Percentiles rank a stretch among this genome's conserved stretches.
Conservation (phyloP, 1,139 yeast genomes). For the Pneumocystis sp. region DNA sequence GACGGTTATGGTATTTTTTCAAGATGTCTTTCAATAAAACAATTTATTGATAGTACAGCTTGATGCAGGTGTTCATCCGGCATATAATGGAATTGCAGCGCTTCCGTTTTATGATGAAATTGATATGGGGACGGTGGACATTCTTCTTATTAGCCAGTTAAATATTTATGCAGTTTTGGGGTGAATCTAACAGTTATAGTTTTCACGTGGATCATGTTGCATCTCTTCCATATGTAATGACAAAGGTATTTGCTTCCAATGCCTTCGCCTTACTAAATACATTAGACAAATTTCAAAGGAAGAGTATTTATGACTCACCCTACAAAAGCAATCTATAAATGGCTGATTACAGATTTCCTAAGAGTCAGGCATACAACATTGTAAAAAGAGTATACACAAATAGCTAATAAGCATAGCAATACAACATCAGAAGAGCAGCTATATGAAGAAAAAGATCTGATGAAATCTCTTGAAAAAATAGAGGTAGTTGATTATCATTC, state of each 20-base stretch:
- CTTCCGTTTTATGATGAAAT: conserved; percentile 91
- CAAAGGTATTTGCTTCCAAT: background rate
- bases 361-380: conserved; percentile 42
- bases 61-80: conserved; percentile 98
- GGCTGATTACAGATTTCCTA: conserved; percentile 89
- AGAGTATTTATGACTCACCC: conserved; percentile 98
- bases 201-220: conserved; percentile 98
- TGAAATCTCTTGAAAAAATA: conserved; percentile 71
- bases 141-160: conserved; percentile 64
- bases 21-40: background rate
- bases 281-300: conserved; percentile 84
- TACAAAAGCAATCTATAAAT: conserved; percentile 89
- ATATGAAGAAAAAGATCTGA: conserved; percentile 81
- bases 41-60: conserved; percentile 22
- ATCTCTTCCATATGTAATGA: conserved; percentile 88
- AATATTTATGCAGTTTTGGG: background rate
- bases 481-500: conserved; percentile 94
- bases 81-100: conserved; percentile 74
- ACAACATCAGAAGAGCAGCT: conserved; percentile 35
- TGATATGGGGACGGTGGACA: conserved; percentile 74
- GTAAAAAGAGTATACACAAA: background rate
- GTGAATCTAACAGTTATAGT: conserved; percentile 10
- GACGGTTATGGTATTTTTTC: conserved; percentile 53
- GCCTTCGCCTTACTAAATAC: conserved; percentile 20
- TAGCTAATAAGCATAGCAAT: conserved; percentile 30